phyloP scores from a whole-genome alignment of 495 filamentous ascomycete species.

The Neurospora sp. region DNA sequence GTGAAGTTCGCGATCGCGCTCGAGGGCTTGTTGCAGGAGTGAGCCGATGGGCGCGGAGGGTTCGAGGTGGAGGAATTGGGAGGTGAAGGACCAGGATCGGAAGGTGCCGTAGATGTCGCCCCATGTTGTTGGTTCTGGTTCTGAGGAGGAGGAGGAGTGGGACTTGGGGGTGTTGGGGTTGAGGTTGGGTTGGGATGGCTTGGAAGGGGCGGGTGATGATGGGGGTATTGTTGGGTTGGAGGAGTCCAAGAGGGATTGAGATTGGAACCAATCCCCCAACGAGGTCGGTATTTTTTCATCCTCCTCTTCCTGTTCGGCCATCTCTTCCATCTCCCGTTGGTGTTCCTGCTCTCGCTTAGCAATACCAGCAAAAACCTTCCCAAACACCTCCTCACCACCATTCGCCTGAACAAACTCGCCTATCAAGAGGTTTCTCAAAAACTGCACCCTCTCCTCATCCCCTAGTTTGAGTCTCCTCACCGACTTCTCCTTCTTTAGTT shows the following conservation, averaged over 20 bases:
- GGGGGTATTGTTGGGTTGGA: not conserved
- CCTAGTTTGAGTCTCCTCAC: not conserved
- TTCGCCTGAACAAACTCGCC: not conserved
- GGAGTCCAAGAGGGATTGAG: not conserved
- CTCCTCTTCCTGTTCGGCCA: not conserved
- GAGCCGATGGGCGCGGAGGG: not conserved
- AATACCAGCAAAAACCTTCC: not conserved
- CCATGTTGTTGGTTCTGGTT: not conserved
- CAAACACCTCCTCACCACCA: not conserved
- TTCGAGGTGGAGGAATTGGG: not conserved
- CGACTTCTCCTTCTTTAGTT: not conserved
- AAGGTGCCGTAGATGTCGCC: not conserved
- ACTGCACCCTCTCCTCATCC: not conserved
- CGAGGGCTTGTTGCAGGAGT: constrained; percentile 1
- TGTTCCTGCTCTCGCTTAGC: not conserved
- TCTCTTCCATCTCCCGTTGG: not conserved
- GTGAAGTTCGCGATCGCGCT: constrained; percentile 1
- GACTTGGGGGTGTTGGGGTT: not conserved
- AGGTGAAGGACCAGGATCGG: not conserved
- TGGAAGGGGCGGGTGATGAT: not conserved
- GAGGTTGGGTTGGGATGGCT: not conserved
- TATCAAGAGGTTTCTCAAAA: not conserved
- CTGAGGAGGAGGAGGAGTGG: not conserved
- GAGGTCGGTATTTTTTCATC: not conserved
- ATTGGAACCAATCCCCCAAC: not conserved